Percentiles rank a stretch among this genome's conserved stretches.
phyloP scores from a whole-genome alignment of 257 asterid genomes.

The Forsythia suspensa region DNA sequence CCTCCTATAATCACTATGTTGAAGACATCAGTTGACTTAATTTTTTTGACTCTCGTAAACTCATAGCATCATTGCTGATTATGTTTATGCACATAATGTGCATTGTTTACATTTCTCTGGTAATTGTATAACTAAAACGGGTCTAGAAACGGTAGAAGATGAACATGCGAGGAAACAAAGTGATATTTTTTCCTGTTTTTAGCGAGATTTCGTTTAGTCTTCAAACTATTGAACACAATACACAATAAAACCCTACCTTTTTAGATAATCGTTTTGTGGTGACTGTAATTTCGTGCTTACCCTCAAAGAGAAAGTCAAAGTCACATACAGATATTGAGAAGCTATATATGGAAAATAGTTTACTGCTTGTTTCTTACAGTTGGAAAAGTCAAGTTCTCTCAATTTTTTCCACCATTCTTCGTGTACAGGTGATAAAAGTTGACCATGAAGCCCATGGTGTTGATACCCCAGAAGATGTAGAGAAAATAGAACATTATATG shows the following conservation, averaged over 20 bases:
- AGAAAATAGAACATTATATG: slow-evolving; percentile 59
- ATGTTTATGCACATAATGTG: neutral
- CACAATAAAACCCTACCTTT: neutral
- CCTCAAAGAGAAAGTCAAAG: neutral
- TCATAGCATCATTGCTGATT: neutral
- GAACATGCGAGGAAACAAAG: neutral
- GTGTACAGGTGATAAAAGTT: slow-evolving; percentile 65
- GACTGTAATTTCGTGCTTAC: neutral
- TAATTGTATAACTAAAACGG: neutral
- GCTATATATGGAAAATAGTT: neutral
- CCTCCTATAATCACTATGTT: neutral
- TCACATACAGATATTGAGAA: neutral
- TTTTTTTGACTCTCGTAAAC: neutral
- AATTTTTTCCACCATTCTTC: neutral
- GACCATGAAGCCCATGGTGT: slow-evolving; percentile 75
- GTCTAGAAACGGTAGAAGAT: neutral
- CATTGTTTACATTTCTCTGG: neutral
- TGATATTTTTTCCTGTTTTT: neutral
- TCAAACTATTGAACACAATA: neutral
- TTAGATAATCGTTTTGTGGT: neutral
- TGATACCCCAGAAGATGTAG: slow-evolving; percentile 69
- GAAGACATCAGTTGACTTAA: neutral
- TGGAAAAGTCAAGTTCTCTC: neutral
- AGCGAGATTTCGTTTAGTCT: neutral
- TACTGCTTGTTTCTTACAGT: neutral